Percentiles rank a stretch among this genome's conserved stretches.
phyloP scores from a whole-genome alignment of 306 rosid species.

The Quillaja saponaria region DNA sequence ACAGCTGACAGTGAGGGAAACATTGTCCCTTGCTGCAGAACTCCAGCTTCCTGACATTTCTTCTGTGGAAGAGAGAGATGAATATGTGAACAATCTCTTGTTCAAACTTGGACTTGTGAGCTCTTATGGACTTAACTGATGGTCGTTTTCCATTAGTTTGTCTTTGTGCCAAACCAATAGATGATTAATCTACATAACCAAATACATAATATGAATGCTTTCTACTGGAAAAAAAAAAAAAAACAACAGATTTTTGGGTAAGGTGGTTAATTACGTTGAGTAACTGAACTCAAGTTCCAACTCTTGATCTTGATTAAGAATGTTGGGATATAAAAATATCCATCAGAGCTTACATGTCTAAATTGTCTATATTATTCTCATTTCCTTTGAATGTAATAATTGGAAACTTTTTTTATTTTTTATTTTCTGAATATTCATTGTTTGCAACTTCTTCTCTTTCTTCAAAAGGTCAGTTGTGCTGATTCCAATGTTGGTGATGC shows the following conservation, averaged over 20 bases:
- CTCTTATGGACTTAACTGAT: too few relatives aligned
- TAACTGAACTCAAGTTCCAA: too few relatives aligned
- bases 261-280: too few relatives aligned
- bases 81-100: conserved; percentile 74
- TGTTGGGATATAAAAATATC: too few relatives aligned
- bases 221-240: too few relatives aligned
- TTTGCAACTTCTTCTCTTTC: conserved; percentile 29
- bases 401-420: conserved; percentile 19
- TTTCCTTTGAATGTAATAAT: conserved; percentile 24
- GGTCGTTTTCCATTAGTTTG: too few relatives aligned
- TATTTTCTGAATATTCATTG: conserved; percentile 28
- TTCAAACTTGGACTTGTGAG: conserved; percentile 86
- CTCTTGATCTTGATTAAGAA: too few relatives aligned
- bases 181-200: too few relatives aligned
- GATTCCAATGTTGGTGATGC: conserved; percentile 84
- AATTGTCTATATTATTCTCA: conserved; percentile 20
- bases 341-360: conserved; percentile 6
- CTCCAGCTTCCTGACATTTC: conserved; percentile 71
- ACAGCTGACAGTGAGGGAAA: conserved; percentile 89
- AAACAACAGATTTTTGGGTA: too few relatives aligned
- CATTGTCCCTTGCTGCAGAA: conserved; percentile 80
- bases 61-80: conserved; percentile 68
- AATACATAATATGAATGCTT: too few relatives aligned
- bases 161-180: conserved; percentile 16
- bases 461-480: conserved; percentile 84